Percentiles rank a stretch among this genome's conserved stretches.
Conservation (phyloP, 2,329 filamentous ascomycete genomes). For the Mycosphaerella sp. region DNA sequence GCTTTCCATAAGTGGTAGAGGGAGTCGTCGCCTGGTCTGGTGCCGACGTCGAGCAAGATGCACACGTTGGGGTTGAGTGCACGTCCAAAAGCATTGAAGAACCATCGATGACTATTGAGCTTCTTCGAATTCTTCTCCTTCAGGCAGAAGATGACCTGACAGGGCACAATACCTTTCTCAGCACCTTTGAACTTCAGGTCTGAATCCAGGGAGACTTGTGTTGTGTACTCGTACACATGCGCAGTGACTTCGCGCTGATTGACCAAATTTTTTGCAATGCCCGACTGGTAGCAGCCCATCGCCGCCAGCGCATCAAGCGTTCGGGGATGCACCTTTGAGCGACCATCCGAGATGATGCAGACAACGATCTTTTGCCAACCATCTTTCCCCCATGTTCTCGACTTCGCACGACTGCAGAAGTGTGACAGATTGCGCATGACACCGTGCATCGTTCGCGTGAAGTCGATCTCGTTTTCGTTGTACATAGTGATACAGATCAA, state of each 20-base stretch:
- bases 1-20: conserved; percentile 99
- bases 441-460: conserved; percentile 96
- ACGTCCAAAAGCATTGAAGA: conserved; percentile 95
- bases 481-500: conserved; percentile 99
- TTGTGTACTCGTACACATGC: conserved; percentile 98
- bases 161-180: conserved; percentile 97
- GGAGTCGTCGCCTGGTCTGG: conserved; percentile 77
- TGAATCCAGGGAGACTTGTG: conserved; percentile 89
- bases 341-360: conserved; percentile 90
- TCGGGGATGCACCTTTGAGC: conserved; percentile 85
- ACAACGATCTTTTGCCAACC: conserved; percentile 99
- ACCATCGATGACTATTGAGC: conserved; percentile 97
- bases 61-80: conserved; percentile 93
- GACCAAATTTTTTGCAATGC: conserved; percentile 97
- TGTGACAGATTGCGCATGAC: conserved; percentile 98
- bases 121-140: conserved; percentile 99
- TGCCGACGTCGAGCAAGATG: conserved; percentile 93
- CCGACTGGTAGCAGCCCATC: conserved; percentile 96
- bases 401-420: conserved; percentile 88
- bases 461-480: conserved; percentile 95
- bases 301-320: conserved; percentile 91
- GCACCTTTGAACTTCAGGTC: conserved; percentile 98
- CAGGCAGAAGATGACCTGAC: conserved; percentile 96
- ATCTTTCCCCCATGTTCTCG: conserved; percentile 90
- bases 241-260: conserved; percentile 93